Evolutionary conservation across 2,329 filamentous ascomycete species (phyloP), one percentile per base, ranked within the genome.

Genomic region (Pyrenophora seminiperda): DNA sequence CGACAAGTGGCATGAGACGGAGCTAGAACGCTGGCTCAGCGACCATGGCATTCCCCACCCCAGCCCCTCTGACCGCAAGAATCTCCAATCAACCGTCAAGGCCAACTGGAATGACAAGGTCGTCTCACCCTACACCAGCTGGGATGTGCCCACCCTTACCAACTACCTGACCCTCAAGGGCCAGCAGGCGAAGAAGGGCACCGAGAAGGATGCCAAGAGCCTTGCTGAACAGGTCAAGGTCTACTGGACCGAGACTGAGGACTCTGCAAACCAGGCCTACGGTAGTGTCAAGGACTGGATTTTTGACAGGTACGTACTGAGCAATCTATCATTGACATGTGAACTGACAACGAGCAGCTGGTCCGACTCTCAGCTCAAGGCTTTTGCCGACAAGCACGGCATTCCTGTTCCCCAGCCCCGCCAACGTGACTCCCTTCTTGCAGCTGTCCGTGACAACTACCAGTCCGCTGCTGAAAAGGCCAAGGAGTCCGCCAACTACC

Each of bases 1-100:
- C 81, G 97, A 97, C 78, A 97, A 94, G 74, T 99, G 94, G 94
- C 93, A 97, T 67, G 88, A 97, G 80, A 96, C 90, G 17, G 94
- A 99, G 81, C 85, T 99, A 22, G 93, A 99, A 79, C 85, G 92
- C 67, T 99, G 94, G 94, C 85, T 99, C 41, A 89, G 89, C 22
- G 94, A 99, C 72, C 83, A 97, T 77, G 85, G 92, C 72, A 81
- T 99, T 50, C 91, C 93, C 7, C 91, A 97, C 73, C 91, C 94
- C n/a, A 87, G 85, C 9, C 85, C 92, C 9, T 86, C 93, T 40
- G 91, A 97, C 75, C 91, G 94, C 68, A 96, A 94, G 76, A 91
- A 96, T 61, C 86, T 99, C n/a, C 89, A 96, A 76, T 86, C 86
- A 55, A 78, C 95, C n/a, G 88, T 97, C 58, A 87, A 91, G 76